A percentile compares a stretch with the other conserved stretches of the same genome.
phyloP scores from a whole-genome alignment of 805 yeast species.

The Debaryomyces tyrocola region DNA sequence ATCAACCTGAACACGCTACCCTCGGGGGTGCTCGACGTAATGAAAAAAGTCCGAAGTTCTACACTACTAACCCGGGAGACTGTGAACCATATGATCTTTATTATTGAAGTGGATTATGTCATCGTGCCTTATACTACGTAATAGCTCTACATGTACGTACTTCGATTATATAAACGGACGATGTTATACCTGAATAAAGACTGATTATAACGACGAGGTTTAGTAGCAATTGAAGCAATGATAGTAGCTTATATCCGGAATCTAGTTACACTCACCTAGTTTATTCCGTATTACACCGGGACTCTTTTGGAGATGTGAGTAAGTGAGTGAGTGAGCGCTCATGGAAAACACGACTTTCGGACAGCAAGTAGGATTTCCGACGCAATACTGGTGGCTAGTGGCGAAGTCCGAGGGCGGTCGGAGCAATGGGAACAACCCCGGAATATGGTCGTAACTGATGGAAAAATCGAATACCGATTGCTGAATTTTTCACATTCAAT shows the following conservation, averaged over 20 bases:
- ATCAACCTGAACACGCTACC: slow-evolving; percentile 1
- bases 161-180: neutral
- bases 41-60: slow-evolving; percentile 8
- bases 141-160: neutral
- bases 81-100: slow-evolving; percentile 1
- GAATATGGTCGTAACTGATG: neutral
- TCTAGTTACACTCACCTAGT: too few species aligned
- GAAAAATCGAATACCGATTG: too few species aligned
- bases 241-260: too few species aligned
- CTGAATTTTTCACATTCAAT: too few species aligned
- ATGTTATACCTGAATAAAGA: too few species aligned
- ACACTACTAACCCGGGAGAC: slow-evolving; percentile 10
- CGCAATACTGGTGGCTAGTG: neutral
- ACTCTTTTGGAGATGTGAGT: neutral
- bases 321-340: neutral
- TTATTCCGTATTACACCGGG: neutral
- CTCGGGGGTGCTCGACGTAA: slow-evolving; percentile 4
- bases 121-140: neutral
- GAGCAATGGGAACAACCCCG: neutral
- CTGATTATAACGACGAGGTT: too few species aligned
- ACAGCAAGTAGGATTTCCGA: neutral
- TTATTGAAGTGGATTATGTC: neutral
- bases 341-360: neutral
- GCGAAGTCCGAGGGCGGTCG: neutral
- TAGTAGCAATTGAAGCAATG: too few species aligned